Base-by-base conservation (phyloP, 148 eudicot genomes). In the Gaultheria prostrata region DNA sequence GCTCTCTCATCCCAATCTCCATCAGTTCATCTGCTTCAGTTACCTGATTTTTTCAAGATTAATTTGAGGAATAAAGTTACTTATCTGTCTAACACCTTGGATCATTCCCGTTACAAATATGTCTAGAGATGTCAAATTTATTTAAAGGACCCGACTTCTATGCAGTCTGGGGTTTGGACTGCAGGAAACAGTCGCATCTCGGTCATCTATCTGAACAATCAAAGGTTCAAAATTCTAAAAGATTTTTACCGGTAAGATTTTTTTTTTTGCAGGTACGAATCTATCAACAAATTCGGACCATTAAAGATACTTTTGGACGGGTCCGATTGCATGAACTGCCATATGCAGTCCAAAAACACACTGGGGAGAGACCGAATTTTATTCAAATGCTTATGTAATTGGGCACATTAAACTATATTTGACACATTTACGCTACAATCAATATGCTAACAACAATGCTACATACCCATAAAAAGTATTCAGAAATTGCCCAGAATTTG, bases 1-100 rank as follows among this genome's bases (percentile, higher is more conserved):
- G 94, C 9, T 85, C 91, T 0, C 86, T 87, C 54, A 48, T 82
- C 0, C 92, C 88, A 14, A 81, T 48, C 53, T 82, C 87, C 87
- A 93, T 83, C 53, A 96, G 87, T 9, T 81, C 85, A 20, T 84
- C 87, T 0, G 99, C 95, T 48, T 92, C 92, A 1, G 88, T 86
- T 43, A 67, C 72, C 72, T 67, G 72, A 67, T 56, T 18, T 13
- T 63, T 63, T n/a, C 30, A 26, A 6, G 7, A 21, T 13, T 3
- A 63, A 6, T 63, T 24, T 65, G 0, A 26, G 17, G 56, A 63
- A 26, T n/a, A 21, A 51, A 24, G 35, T 67, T 33, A 67, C 39
- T 1, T 67, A 26, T 65, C 17, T 30, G 6, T 26, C 1, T 11
- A 1, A 65, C 32, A 65, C 28, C 30, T 2, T 7, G n/a, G 0